Percentiles rank a stretch among this genome's conserved stretches.
Conservation (phyloP, 208 protist species). For the Naegleria lovaniensis region DNA sequence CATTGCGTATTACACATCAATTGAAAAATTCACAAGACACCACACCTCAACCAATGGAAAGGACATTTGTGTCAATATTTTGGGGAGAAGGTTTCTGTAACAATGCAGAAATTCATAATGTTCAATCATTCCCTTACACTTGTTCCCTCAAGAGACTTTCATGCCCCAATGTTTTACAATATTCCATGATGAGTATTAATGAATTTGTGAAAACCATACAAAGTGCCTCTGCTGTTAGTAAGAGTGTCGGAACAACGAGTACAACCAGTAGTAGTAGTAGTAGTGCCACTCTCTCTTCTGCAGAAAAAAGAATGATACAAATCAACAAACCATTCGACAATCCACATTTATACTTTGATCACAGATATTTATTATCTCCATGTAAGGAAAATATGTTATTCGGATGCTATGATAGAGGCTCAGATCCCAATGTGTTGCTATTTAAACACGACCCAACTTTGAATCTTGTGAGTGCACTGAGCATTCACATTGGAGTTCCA, state of each 20-base stretch:
- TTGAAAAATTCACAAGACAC: neutral
- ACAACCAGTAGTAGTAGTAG: too few species aligned
- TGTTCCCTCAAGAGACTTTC: neutral
- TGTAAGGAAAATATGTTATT: neutral
- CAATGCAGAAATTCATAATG: neutral
- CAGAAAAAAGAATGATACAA: neutral
- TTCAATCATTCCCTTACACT: neutral
- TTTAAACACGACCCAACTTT: neutral
- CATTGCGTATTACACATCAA: neutral
- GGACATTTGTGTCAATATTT: neutral
- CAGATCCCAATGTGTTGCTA: neutral
- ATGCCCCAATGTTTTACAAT: neutral
- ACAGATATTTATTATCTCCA: neutral
- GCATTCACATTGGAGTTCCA: neutral
- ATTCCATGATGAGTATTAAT: neutral
- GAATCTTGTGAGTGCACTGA: neutral
- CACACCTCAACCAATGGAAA: neutral
- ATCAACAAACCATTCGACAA: neutral
- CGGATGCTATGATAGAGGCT: neutral
- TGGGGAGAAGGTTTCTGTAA: neutral
- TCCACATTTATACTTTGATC: neutral
- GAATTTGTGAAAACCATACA: neutral
- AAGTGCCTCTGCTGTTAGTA: neutral
- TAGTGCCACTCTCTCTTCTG: neutral
- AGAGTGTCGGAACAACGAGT: too few species aligned